phyloP scores from a whole-genome alignment of 345 rosid genomes.

The Garcia nutans region DNA sequence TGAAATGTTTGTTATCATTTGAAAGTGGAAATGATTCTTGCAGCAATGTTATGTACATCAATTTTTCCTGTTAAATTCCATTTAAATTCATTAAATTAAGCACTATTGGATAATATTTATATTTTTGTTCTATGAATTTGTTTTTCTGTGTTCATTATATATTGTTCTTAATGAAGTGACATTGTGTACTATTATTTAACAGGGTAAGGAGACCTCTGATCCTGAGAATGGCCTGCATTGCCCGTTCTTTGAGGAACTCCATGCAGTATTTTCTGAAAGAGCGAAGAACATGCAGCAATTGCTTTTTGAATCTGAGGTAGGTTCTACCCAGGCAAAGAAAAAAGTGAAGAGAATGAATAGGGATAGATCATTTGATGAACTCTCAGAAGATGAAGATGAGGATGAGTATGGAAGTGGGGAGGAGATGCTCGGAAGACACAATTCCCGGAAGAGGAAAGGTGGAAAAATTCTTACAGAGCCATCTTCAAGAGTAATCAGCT shows the following conservation, averaged over 20 bases:
- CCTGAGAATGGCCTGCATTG: conserved; percentile 45
- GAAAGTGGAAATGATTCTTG: background rate
- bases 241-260: conserved; percentile 56
- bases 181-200: conserved; percentile 7
- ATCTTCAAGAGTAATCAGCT: conserved; percentile 24
- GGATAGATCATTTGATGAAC: conserved; percentile 34
- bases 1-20: background rate
- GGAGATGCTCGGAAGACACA: conserved; percentile 29
- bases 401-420: conserved; percentile 36
- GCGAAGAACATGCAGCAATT: conserved; percentile 42
- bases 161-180: background rate
- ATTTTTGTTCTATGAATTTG: background rate
- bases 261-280: conserved; percentile 44
- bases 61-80: background rate
- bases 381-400: conserved; percentile 39
- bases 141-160: too few relatives aligned
- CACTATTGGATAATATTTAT: background rate
- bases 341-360: conserved; percentile 29
- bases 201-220: conserved; percentile 63
- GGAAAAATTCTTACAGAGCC: conserved; percentile 22
- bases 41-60: background rate
- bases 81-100: background rate
- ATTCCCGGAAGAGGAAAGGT: conserved; percentile 45
- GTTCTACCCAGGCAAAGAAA: conserved; percentile 35
- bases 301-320: conserved; percentile 39